Evolutionary conservation across 306 rosid genomes (phyloP), one percentile per base, ranked within the genome.

Genomic region (Mimosa pudica): DNA sequence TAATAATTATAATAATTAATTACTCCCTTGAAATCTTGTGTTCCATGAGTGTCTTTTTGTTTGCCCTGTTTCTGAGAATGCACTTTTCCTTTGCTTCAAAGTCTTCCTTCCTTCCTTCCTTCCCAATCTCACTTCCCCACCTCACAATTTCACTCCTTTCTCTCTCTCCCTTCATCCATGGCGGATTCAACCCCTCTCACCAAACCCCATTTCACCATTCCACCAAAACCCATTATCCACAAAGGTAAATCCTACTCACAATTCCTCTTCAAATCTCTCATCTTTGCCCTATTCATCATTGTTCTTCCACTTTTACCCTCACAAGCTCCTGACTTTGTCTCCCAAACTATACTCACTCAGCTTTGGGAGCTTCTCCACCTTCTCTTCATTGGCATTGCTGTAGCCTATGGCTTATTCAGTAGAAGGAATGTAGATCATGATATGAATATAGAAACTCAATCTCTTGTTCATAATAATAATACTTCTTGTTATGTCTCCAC

Each of bases 321-420:
- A 30, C 89, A 96, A 87, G 94, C 98, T 77, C 99, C 99, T 41
- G 97, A 91, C 0, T 90, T 93, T 82, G 47, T 96, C 78, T 82
- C 77, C 81, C 87, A 87, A 70, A 85, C 88, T 9, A 58, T 87
- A 12, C 41, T 85, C 67, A 77, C 84, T 52, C 89, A 87, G 84
- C 78, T 84, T 32, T 90, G 92, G 95, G 95, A 90, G 84, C 89
- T 90, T 2, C 45, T 89, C 85, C 91, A 89, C 83, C 87, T 90
- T 51, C 74, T 89, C 64, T 78, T 90, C 75, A 72, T 89, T 54
- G 95, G 92, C 84, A 85, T 89, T 89, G 92, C 88, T 71, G 91
- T 90, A 18, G 89, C 91, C 12, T 90, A 90, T 45, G 95, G 95
- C 2, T 78, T 90, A 68, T 90, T 90, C 49, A 78, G 95, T 77